These are phyloP conservation scores for Amauroascus niger DNA, from an alignment of 2,329 filamentous ascomycete genomes.

Conservation along the genomic window DNA sequence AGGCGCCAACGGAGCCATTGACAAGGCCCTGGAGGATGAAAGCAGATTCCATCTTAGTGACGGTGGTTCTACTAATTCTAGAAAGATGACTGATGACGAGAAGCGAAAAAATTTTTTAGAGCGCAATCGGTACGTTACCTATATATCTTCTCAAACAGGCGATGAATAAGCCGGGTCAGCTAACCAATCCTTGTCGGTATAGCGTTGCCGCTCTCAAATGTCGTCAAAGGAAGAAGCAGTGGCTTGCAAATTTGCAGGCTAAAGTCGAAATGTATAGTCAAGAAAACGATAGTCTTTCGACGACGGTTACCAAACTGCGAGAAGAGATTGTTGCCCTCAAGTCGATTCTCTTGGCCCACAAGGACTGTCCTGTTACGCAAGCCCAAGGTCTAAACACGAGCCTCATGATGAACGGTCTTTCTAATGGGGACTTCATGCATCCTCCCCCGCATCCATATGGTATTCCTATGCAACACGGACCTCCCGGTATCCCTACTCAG, in stretches of 20 bases:
- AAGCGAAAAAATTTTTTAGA: slow-evolving; percentile 98
- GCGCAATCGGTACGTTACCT: slow-evolving; percentile 68
- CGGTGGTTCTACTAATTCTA: slow-evolving; percentile 30
- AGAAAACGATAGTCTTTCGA: slow-evolving; percentile 80
- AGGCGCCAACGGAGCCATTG: slow-evolving; percentile 40
- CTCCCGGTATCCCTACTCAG: slow-evolving; percentile 28
- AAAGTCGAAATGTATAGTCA: slow-evolving; percentile 89
- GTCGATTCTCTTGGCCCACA: slow-evolving; percentile 83
- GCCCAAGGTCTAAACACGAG: slow-evolving; percentile 58
- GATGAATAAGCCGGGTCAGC: background rate
- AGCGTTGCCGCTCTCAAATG: slow-evolving; percentile 96
- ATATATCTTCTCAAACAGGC: background rate
- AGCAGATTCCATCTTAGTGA: slow-evolving; percentile 48
- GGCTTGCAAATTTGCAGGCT: slow-evolving; percentile 85
- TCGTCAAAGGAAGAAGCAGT: slow-evolving; percentile 96
- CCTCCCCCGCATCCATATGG: slow-evolving; percentile 36
- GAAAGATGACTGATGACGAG: slow-evolving; percentile 97
- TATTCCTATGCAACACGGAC: slow-evolving; percentile 35
- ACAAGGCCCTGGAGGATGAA: slow-evolving; percentile 59
- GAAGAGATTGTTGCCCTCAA: slow-evolving; percentile 95
- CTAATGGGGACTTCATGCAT: slow-evolving; percentile 25
- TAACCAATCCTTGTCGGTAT: background rate
- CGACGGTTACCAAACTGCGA: slow-evolving; percentile 71
- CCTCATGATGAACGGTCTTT: slow-evolving; percentile 31
- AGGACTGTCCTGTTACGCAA: slow-evolving; percentile 88